phyloP scores from a whole-genome alignment of 352 stramenopile genomes.

The Globisporangium uncinulatum region DNA sequence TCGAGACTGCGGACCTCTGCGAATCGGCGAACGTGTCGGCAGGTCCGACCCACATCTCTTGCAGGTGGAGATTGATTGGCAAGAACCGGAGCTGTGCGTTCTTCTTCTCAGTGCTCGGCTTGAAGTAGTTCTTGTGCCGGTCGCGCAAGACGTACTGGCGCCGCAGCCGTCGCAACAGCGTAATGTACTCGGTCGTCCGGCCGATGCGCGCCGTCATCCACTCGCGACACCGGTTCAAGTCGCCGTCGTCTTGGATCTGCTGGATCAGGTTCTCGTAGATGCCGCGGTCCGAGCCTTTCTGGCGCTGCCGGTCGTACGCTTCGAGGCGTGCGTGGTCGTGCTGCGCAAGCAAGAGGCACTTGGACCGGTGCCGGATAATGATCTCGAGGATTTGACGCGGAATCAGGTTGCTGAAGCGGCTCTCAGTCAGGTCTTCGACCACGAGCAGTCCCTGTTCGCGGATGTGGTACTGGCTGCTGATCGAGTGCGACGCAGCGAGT shows the following conservation, averaged over 20 bases:
- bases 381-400: constrained; percentile 78
- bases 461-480: constrained; percentile 86
- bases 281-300: constrained; percentile 73
- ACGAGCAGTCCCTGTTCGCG: constrained; percentile 75
- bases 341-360: constrained; percentile 67
- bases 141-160: constrained; percentile 67
- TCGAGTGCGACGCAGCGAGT: constrained; percentile 44
- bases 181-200: constrained; percentile 65
- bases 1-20: constrained; percentile 16
- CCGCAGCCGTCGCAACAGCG: constrained; percentile 53
- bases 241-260: constrained; percentile 84
- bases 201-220: constrained; percentile 76
- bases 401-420: constrained; percentile 80
- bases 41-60: constrained; percentile 83
- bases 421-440: constrained; percentile 80
- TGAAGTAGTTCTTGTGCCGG: constrained; percentile 78
- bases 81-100: constrained; percentile 72
- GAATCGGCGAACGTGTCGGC: constrained; percentile 36
- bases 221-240: constrained; percentile 76
- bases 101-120: constrained; percentile 84
- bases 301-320: constrained; percentile 65
- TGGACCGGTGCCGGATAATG: constrained; percentile 70
- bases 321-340: constrained; percentile 73
- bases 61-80: constrained; percentile 80
- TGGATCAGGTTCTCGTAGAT: constrained; percentile 88